Evolutionary conservation across 768 basidiomycete genomes (phyloP), one percentile per base, ranked within the genome.

Genomic region (Favolaschia claudopus): DNA sequence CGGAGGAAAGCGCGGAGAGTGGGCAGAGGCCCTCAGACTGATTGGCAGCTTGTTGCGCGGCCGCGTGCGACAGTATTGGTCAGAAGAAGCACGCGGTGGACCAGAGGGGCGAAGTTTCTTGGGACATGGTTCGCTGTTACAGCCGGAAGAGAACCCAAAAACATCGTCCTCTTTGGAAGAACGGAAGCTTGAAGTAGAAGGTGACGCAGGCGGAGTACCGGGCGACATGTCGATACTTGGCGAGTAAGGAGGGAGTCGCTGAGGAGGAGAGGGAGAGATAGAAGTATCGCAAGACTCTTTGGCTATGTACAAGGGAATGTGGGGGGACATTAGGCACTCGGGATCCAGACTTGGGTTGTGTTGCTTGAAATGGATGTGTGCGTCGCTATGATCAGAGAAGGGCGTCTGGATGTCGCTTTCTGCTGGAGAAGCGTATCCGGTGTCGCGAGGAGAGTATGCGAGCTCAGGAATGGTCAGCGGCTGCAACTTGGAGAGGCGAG

Each of bases 1-100:
- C 5, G 70, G 66, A 1, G 88, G 86, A 67, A 94, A 93, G 20
- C 80, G 81, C 29, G 73, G 74, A 14, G 83, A 84, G 62, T 82
- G 70, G 44, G 45, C 29, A 74, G 52, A 70, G 43, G 50, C 76
- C 66, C 29, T 67, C 70, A 59, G 29, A 44, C 48, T 60, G 54
- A 56, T 60, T 29, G 32, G n/a, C n/a, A n/a, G 44, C 27, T 33
- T 47, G 61, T 6, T 47, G 24, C 34, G 32, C 9, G 42, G 32
- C 22, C 15, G 44, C 38, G 33, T 42, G 31, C 37, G 37, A 34
- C 19, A 27, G 31, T 50, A 34, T 20, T 38, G 54, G 44, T 58
- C 45, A 32, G 61, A 57, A 48, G 61, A 57, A 37, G 60, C 44
- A 12, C 60, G 60, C 19, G 29, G 40, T 31, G 24, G 49, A 12